These are phyloP conservation scores for Ophiostoma quercus DNA, from an alignment of 2,329 filamentous ascomycete species.

Conservation along the genomic window DNA sequence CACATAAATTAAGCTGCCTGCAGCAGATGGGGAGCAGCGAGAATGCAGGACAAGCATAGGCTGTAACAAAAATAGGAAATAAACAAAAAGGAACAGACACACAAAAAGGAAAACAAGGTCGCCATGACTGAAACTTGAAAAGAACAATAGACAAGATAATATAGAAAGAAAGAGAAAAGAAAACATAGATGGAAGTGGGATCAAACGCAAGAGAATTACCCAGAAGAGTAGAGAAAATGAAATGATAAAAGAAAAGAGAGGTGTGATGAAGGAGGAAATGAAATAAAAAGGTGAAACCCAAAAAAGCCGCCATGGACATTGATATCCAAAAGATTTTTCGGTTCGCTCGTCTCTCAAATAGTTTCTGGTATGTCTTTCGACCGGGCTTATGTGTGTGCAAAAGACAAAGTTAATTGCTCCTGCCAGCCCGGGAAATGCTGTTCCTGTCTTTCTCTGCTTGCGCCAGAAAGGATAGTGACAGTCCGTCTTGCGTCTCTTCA, in stretches of 20 bases:
- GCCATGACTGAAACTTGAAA: conserved; percentile 27
- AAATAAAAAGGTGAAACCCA: not conserved
- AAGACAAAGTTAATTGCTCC: conserved; percentile 28
- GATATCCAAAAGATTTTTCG: not conserved
- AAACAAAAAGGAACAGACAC: conserved; percentile 13
- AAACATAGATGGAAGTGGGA: not conserved
- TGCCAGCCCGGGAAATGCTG: conserved; percentile 18
- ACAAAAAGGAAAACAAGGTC: conserved; percentile 10
- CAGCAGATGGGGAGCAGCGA: conserved; percentile 24
- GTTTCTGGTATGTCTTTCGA: conserved; percentile 17
- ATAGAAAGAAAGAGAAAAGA: conserved; percentile 21
- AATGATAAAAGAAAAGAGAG: not conserved
- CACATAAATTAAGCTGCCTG: conserved; percentile 27
- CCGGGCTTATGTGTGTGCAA: conserved; percentile 10
- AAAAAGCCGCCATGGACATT: not conserved
- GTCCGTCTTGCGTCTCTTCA: conserved; percentile 3
- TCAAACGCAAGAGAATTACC: conserved; percentile 2
- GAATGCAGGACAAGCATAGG: conserved; percentile 6
- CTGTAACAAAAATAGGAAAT: conserved; percentile 1
- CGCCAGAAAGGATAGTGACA: not conserved
- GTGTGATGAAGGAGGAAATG: not conserved
- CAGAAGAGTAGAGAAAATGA: not conserved
- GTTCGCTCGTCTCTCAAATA: conserved; percentile 1
- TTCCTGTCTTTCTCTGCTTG: conserved; percentile 8
- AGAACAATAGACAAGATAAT: conserved; percentile 33